Base-by-base conservation (phyloP, 106 monocot species). In the Posidonia australis region DNA sequence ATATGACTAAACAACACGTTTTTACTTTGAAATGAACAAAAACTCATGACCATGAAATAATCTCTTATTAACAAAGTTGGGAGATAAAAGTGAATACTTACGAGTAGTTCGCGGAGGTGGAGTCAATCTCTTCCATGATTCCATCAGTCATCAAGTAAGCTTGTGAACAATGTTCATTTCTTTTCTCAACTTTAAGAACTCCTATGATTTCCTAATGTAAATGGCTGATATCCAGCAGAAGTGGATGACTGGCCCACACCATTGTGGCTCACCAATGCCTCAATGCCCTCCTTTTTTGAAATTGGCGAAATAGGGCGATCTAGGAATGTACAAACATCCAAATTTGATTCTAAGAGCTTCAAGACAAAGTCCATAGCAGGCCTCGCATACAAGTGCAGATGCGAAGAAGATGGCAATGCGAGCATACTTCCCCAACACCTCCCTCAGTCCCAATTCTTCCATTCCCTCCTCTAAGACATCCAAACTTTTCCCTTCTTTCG, bases 331-430 rank as follows among this genome's bases (percentile, higher is more conserved):
- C 77, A 75, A 10, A 86, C 81, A 0, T 65, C 63, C 30, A 73
- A 25, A 59, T 82, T 82, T 1, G 77, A 78, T 43, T 90, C 92
- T 58, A 94, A 43, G 20, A 94, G 90, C 72, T 90, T 90, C 68
- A 94, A 61, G 59, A 83, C 73, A 57, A 84, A 77, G 73, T 89
- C 89, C 94, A 94, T 94, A 6, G 84, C 78, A 5, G 94, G 94
- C 71, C 94, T 74, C 0, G 89, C 94, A 46, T 90, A 80, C 60
- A 94, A 46, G 75, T 86, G 82, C 18, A 90, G 94, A 71, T 94
- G 94, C 0, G 94, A 90, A 30, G 72, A 94, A 70, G 9, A 90
- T 81, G 2, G 76, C 94, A 31, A 84, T 74, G 11, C 82, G 81
- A 11, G 90, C 94, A 67, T 83, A 89, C 75, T 82, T 89, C 67